Conservation (phyloP, 768 basidiomycete genomes). For the Cyclocybe aegerita region DNA sequence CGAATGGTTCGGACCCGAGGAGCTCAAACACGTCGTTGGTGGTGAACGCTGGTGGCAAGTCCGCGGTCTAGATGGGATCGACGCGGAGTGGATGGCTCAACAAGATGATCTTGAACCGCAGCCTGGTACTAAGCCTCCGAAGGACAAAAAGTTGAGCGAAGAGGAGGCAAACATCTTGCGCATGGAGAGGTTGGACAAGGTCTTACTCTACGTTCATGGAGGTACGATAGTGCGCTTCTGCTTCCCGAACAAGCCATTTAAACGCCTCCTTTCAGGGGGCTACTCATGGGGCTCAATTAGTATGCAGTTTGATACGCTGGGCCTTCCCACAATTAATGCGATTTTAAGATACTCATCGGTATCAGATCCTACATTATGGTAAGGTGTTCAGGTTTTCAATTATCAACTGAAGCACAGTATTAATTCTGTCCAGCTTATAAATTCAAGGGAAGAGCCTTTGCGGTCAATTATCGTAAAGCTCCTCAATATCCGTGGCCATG, state of each 20-base stretch:
- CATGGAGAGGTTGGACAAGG: conserved; percentile 56
- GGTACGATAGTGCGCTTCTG: conserved; percentile 29
- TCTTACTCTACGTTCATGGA: conserved; percentile 70
- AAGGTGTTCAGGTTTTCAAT: not conserved
- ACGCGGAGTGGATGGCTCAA: conserved; percentile 63
- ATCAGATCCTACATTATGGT: conserved; percentile 60
- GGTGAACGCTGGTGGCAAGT: conserved; percentile 87
- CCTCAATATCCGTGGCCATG: conserved; percentile 87
- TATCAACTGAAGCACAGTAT: conserved; percentile 12
- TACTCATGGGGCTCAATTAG: conserved; percentile 70
- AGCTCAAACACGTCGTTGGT: conserved; percentile 66
- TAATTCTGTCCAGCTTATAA: conserved; percentile 52
- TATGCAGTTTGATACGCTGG: conserved; percentile 22
- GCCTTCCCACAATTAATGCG: not conserved
- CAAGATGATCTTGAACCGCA: conserved; percentile 38
- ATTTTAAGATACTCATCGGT: conserved; percentile 53
- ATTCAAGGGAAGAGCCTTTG: conserved; percentile 67
- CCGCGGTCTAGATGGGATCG: conserved; percentile 65
- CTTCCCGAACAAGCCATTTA: not conserved
- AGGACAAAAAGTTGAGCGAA: conserved; percentile 30
- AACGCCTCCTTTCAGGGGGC: conserved; percentile 43
- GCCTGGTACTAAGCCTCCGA: conserved; percentile 17
- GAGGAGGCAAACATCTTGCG: conserved; percentile 39
- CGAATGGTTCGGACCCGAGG: conserved; percentile 69
- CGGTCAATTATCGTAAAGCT: conserved; percentile 64